A percentile compares a stretch with the other conserved stretches of the same genome.
Conservation (phyloP, 2,329 filamentous ascomycete genomes). For the Ceratocystis ficicola region DNA sequence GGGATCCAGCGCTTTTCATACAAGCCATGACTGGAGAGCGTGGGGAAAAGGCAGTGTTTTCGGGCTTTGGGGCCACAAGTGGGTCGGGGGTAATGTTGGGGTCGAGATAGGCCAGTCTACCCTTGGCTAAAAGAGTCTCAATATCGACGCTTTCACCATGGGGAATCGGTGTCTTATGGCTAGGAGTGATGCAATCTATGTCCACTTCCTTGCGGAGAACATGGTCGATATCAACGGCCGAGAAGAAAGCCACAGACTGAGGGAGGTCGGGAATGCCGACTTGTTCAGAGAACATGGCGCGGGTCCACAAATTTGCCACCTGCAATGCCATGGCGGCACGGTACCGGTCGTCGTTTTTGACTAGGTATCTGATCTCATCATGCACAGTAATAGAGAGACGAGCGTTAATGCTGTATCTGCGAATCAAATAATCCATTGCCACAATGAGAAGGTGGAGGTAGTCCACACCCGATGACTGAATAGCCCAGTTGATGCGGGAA, state of each 20-base stretch:
- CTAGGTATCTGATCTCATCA: constrained; percentile 92
- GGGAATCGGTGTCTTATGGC: constrained; percentile 63
- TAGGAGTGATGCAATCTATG: constrained; percentile 92
- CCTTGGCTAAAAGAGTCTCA: constrained; percentile 59
- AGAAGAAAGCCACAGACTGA: constrained; percentile 90
- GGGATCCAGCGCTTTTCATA: constrained; percentile 35
- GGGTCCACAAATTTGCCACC: constrained; percentile 88
- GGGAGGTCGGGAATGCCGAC: constrained; percentile 92
- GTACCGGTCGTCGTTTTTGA: constrained; percentile 75
- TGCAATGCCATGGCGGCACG: constrained; percentile 85
- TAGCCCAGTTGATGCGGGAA: constrained; percentile 96
- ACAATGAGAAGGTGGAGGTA: constrained; percentile 91
- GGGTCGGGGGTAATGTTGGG: constrained; percentile 46
- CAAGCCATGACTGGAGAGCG: constrained; percentile 69
- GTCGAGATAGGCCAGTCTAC: constrained; percentile 56
- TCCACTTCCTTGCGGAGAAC: constrained; percentile 97
- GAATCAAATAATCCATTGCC: constrained; percentile 83
- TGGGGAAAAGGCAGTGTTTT: constrained; percentile 54
- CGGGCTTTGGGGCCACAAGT: constrained; percentile 41
- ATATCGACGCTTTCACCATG: constrained; percentile 85
- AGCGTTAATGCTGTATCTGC: constrained; percentile 72
- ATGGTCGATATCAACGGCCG: constrained; percentile 85
- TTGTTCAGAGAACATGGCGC: constrained; percentile 94
- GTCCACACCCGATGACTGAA: constrained; percentile 93
- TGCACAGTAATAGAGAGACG: constrained; percentile 89